Evolutionary conservation across 805 yeast species (phyloP), one percentile per base, ranked within the genome.

Genomic region (Wickerhamomyces tratensis): DNA sequence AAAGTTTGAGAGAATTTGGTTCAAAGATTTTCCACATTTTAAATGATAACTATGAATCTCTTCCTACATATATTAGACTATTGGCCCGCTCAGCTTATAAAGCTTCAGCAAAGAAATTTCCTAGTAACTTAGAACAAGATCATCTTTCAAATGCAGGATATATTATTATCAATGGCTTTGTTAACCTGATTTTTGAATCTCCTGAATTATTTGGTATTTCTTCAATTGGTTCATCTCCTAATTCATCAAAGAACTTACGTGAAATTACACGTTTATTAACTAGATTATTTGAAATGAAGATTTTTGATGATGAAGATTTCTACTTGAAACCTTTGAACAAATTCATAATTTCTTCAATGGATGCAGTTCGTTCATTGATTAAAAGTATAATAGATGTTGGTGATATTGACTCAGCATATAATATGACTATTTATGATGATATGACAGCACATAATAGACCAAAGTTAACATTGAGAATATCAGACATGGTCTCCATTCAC

Each of bases 291-390:
- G 59, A 78, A 5, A 77, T 86, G 79, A 70, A 72, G 47, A 76
- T 85, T 2, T 86, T 87, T 62, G 74, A 73, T 12, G 49, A 62
- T 1, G 71, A 71, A 29, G 79, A 83, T 49, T 75, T 80, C 39
- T 86, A 77, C 57, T 61, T 86, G 50, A 88, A 84, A 55, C 95
- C 95, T 1, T 66, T 86, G 54, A 85, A 85, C 57, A 89, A 83
- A 37, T 85, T 76, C 53, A 71, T 87, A 37, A 68, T 65, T 41
- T 64, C 73, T 12, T 70, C 77, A 8, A 62, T 65, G 7, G 78
- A 68, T 7, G 64, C 69, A 11, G 68, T 78, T 38, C 62, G 73
- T 33, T 54, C 59, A 0, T 57, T 76, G 8, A 61, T 82, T 41
- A 62, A 60, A 38, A 59, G 64, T 20, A 54, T 85, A 25, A 71